These are phyloP conservation scores for Trichoderma arundinaceum DNA, from an alignment of 2,329 filamentous ascomycete genomes.

Conservation along the genomic window DNA sequence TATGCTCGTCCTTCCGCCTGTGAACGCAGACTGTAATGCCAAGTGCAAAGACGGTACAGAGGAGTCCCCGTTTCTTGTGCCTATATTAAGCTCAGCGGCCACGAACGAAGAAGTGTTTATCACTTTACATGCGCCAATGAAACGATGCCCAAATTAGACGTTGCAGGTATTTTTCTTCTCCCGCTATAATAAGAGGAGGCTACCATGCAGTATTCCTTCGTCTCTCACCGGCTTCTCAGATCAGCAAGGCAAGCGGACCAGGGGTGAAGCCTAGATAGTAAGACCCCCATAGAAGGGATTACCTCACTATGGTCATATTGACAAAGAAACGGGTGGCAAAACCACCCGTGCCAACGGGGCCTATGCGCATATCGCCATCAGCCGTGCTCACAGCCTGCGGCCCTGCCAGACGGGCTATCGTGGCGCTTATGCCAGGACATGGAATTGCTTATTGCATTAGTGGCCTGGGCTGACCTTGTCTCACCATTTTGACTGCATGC, in stretches of 20 bases:
- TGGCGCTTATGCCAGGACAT: slow-evolving; percentile 10
- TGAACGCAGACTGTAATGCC: too few relatives aligned
- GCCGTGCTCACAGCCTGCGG: background rate
- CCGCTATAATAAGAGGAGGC: background rate
- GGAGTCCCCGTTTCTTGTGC: background rate
- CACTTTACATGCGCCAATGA: background rate
- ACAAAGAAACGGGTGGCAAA: background rate
- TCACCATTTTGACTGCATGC: slow-evolving; percentile 12
- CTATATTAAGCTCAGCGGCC: background rate
- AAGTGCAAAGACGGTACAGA: too few relatives aligned
- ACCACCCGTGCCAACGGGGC: background rate
- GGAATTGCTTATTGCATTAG: slow-evolving; percentile 25
- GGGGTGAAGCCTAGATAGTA: background rate
- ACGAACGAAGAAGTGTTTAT: background rate
- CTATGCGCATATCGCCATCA: background rate
- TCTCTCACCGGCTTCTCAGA: background rate
- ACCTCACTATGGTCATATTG: slow-evolving; percentile 3
- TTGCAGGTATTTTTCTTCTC: background rate
- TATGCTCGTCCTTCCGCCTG: too few relatives aligned
- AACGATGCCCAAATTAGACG: background rate
- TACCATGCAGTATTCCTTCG: background rate
- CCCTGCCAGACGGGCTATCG: background rate
- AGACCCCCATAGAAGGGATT: slow-evolving; percentile 5
- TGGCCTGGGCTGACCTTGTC: slow-evolving; percentile 13
- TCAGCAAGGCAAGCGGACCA: background rate